Evolutionary conservation across 202 grass and related monocot genomes (phyloP).

Genomic region (Zizania palustris): DNA sequence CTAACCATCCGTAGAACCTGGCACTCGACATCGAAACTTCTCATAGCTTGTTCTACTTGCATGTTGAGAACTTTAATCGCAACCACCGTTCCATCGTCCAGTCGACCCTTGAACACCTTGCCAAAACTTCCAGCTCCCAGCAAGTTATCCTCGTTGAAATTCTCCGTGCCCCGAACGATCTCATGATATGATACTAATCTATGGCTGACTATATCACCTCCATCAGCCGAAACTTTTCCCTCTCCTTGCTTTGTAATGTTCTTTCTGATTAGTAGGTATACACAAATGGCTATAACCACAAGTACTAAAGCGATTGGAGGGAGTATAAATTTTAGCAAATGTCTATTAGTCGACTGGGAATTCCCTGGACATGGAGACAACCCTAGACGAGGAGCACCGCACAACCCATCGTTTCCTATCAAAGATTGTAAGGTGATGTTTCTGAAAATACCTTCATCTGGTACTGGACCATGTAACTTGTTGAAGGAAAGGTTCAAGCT

Average conservation of each 20-base stretch:
- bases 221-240: not conserved
- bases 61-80: slow-evolving; percentile 40
- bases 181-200: slow-evolving; percentile 43
- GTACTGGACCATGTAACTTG: slow-evolving; percentile 35
- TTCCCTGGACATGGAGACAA: not conserved
- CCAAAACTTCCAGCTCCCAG: slow-evolving; percentile 42
- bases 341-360: not conserved
- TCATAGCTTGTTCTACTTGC: slow-evolving; percentile 1
- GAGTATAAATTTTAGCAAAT: slow-evolving; percentile 35
- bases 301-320: not conserved
- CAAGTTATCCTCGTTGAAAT: slow-evolving; percentile 43
- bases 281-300: not conserved
- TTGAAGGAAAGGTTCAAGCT: slow-evolving; percentile 47
- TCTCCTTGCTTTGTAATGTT: not conserved
- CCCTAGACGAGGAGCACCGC: slow-evolving; percentile 12
- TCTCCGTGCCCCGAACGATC: slow-evolving; percentile 34
- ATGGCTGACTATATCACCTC: not conserved
- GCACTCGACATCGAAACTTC: slow-evolving; percentile 43
- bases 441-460: slow-evolving; percentile 30
- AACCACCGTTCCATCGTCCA: slow-evolving; percentile 24
- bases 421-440: slow-evolving; percentile 41
- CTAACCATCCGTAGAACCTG: slow-evolving; percentile 9
- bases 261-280: slow-evolving; percentile 6
- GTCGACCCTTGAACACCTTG: slow-evolving; percentile 37
- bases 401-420: slow-evolving; percentile 31